Base-by-base conservation (phyloP, 2,329 filamentous ascomycete species). In the Apiospora sp. region DNA sequence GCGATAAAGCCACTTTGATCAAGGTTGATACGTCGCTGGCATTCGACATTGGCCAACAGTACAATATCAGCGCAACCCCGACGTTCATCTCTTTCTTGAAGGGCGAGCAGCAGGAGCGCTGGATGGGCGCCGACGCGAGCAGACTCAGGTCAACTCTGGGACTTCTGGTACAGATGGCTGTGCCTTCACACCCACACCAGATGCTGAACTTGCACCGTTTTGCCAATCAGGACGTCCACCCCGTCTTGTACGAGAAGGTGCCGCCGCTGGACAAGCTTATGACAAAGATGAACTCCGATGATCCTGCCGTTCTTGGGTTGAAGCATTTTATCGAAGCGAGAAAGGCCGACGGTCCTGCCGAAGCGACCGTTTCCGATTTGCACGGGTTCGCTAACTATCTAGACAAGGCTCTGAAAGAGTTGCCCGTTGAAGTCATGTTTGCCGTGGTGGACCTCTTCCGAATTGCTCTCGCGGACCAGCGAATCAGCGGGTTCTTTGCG, bases 21-120 rank as follows among this genome's bases (percentile, higher is more conserved):
- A 96, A 97, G 79, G 91, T 97, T 16, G 95, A 98, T 79, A 91
- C 94, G 68, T 91, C 90, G 22, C 84, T 87, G 16, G 91, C 92
- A 3, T 88, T 87, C 72, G 89, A 90, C 74, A 89, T 94, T 68
- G 91, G 87, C 34, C 86, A 86, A 58, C 88, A 87, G 73, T 97
- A 93, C 79, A 84, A 87, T 1, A 88, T 98, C 70, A 87, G 89
- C 2, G 92, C 92, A 4, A 98, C 95, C 0, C 96, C 96, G 0
- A 98, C 95, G 0, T 97, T 98, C 79, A 90, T 96, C 78, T 96
- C 94, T 0, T 97, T 95, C 79, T 83, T 96, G 12, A 92, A 88
- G 70, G 94, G 95, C 1, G 83, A 92, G 73, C 90, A 96, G 79
- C 89, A 94, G 68, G 92, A 94, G 74, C 89, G 92, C 76, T 98